Evolutionary conservation across 2,329 filamentous ascomycete genomes (phyloP).

Genomic region (Aspergillus pseudoglaucus): DNA sequence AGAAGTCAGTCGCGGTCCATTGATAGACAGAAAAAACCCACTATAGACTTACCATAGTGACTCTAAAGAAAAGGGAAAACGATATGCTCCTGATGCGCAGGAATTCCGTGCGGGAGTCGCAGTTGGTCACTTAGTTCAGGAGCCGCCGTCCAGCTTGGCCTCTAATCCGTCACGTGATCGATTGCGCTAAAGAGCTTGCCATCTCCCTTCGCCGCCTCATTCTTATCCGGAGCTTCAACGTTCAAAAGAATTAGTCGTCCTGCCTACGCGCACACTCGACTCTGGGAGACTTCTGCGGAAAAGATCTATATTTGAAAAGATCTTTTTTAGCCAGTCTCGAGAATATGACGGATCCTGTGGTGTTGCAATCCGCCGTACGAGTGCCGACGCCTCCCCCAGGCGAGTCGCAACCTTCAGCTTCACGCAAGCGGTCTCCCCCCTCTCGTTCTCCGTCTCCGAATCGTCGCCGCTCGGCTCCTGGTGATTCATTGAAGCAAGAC

Average conservation of each 20-base stretch:
- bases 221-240: constrained; percentile 5
- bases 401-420: constrained; percentile 40
- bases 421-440: constrained; percentile 52
- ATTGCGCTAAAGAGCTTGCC: constrained; percentile 14
- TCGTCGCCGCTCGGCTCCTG: constrained; percentile 44
- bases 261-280: background rate
- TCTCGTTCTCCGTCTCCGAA: constrained; percentile 49
- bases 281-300: background rate
- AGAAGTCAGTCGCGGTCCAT: constrained; percentile 4
- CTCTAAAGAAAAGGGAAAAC: background rate
- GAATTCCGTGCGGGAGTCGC: background rate
- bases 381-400: constrained; percentile 52
- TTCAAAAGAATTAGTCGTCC: background rate
- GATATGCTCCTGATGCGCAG: background rate
- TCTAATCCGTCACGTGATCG: constrained; percentile 12
- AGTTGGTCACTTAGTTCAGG: background rate
- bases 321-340: background rate
- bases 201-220: constrained; percentile 15
- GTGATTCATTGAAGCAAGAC: constrained; percentile 26
- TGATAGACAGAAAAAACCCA: background rate
- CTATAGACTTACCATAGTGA: background rate
- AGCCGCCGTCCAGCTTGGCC: constrained; percentile 12
- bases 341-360: constrained; percentile 39
- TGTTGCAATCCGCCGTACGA: constrained; percentile 52
- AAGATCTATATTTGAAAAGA: constrained; percentile 6